Base-by-base conservation (phyloP, 2,329 filamentous ascomycete genomes). In the Aureobasidium sp. region DNA sequence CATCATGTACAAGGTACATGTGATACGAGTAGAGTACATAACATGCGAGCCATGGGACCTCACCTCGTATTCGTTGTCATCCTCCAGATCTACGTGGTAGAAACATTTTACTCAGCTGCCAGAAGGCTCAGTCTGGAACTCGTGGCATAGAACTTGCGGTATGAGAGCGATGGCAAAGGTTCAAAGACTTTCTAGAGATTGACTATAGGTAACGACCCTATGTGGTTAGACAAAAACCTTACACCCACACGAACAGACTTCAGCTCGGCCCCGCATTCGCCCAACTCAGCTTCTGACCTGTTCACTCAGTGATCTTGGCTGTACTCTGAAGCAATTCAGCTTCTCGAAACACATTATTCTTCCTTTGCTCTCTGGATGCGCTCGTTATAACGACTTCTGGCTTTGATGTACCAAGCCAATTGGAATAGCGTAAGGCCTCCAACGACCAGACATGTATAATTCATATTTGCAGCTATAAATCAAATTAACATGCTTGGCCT, bases 401-500 rank as follows among this genome's bases (percentile, higher is more conserved):
- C 76, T 57, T 78, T 70, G n/a, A 78, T 56, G 76, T 77, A 80
- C 78, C 77, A 79, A 0, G 63, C 65, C 2, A 74, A 61, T 55
- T 73, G 71, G 10, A 80, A 69, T 1, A 76, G 48, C 8, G 77
- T 63, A 32, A 76, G 71, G 0, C 72, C 77, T 1, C 77, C 78
- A 5, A 80, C 75, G 13, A 78, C 76, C 0, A 78, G 76, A 52
- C 78, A 80, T 1, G 78, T 80, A 64, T 80, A 80, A 63, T 79
- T 80, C 78, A 81, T 80, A 62, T 78, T 80, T 29, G 65, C 63
- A 1, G 67, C 60, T 62, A 15, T 9, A n/a, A 12, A 17, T 1
- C 2, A 20, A 2, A 12, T 47, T n/a, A 47, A n/a, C 15, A 41
- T 55, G 9, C 3, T 34, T 24, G 50, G 50, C n/a, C 29, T 50